Percentiles rank a stretch among this genome's conserved stretches.
Evolutionary conservation across 2,329 filamentous ascomycete species (phyloP).

Genomic region (Fragosphaeria purpurea): DNA sequence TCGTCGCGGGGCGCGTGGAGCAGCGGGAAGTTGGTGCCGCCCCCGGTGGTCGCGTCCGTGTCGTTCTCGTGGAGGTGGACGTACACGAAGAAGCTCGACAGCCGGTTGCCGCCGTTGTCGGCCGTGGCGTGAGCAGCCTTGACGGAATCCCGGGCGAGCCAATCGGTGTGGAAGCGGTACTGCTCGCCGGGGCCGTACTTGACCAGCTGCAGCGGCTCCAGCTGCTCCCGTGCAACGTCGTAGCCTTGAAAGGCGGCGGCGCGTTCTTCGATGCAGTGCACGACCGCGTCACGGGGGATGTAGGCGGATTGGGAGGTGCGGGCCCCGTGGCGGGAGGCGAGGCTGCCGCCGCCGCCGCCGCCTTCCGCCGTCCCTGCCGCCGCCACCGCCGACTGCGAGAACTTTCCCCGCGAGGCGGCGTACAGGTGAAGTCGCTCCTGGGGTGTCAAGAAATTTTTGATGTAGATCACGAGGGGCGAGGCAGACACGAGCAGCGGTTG

Average conservation of each 20-base stretch:
- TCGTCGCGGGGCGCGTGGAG: slow-evolving; percentile 23
- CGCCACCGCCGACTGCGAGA: slow-evolving; percentile 31
- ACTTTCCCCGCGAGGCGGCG: slow-evolving; percentile 29
- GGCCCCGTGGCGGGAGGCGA: slow-evolving; percentile 21
- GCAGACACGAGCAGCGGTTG: slow-evolving; percentile 33
- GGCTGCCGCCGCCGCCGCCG: background rate
- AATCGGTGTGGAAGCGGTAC: slow-evolving; percentile 40
- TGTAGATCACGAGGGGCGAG: slow-evolving; percentile 39
- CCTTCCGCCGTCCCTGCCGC: background rate
- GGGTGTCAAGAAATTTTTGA: slow-evolving; percentile 33
- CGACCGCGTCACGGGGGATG: slow-evolving; percentile 29
- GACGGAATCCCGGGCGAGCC: slow-evolving; percentile 26
- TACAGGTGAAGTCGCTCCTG: slow-evolving; percentile 32
- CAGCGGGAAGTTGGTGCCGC: slow-evolving; percentile 38
- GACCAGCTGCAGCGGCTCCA: slow-evolving; percentile 38
- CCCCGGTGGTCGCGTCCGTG: slow-evolving; percentile 19
- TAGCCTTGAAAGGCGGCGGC: slow-evolving; percentile 36
- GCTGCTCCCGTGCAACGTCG: slow-evolving; percentile 24
- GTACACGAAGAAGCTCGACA: slow-evolving; percentile 38
- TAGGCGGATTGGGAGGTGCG: slow-evolving; percentile 37
- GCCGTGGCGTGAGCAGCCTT: slow-evolving; percentile 24
- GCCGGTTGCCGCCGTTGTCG: slow-evolving; percentile 31
- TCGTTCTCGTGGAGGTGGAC: slow-evolving; percentile 25
- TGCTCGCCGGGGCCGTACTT: slow-evolving; percentile 32
- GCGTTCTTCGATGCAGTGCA: slow-evolving; percentile 36